Evolutionary conservation across 495 filamentous ascomycete genomes (phyloP).

Genomic region (Neurospora cerealis): DNA sequence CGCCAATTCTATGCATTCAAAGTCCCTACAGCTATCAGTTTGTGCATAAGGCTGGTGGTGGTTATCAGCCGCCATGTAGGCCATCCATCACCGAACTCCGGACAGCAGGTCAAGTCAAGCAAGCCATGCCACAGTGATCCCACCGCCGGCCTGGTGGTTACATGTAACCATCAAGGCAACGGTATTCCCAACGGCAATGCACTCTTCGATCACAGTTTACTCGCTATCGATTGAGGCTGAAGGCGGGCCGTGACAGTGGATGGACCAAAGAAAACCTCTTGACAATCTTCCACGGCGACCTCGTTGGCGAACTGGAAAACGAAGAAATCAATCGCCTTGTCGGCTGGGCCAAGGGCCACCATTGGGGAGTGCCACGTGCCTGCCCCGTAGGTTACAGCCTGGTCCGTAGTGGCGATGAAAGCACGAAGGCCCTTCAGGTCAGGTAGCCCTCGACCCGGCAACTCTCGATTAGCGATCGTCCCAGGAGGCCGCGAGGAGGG

Average conservation of each 20-base stretch:
- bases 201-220: neutral
- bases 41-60: neutral
- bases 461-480: slow-evolving; percentile 1
- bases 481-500: neutral
- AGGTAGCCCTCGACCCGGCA: slow-evolving; percentile 55
- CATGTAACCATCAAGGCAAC: neutral
- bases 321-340: slow-evolving; percentile 63
- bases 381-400: slow-evolving; percentile 83
- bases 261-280: slow-evolving; percentile 56
- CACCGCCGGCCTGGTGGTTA: neutral
- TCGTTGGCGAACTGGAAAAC: slow-evolving; percentile 86
- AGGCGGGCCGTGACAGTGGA: slow-evolving; percentile 22
- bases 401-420: slow-evolving; percentile 67
- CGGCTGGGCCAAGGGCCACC: slow-evolving; percentile 64
- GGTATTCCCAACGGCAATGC: neutral
- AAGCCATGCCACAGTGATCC: neutral
- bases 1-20: neutral
- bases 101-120: neutral
- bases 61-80: neutral
- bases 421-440: slow-evolving; percentile 62
- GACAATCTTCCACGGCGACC: slow-evolving; percentile 75
- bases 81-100: neutral
- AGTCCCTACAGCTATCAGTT: neutral
- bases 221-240: neutral
- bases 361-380: slow-evolving; percentile 98